Conservation (phyloP, 805 yeast species). For the Jamesozyma piceae region DNA sequence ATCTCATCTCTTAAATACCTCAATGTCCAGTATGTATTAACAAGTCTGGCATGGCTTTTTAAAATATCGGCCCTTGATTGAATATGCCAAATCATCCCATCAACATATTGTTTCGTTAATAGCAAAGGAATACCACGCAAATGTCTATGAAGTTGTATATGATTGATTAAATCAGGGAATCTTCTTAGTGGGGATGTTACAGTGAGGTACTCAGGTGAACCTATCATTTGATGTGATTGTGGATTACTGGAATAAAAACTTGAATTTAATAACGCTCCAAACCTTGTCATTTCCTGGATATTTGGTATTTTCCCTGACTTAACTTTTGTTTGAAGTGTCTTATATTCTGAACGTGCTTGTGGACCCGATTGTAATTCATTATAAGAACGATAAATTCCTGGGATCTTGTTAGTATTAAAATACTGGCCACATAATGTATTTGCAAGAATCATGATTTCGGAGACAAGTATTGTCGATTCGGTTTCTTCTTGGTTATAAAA, state of each 20-base stretch:
- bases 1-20: conserved; percentile 19
- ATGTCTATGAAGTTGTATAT: conserved; percentile 56
- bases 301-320: conserved; percentile 20
- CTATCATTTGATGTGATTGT: conserved; percentile 50
- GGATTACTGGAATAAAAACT: conserved; percentile 44
- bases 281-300: conserved; percentile 35
- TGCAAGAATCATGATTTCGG: conserved; percentile 77
- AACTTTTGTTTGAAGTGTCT: conserved; percentile 17
- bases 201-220: conserved; percentile 53
- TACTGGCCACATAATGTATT: conserved; percentile 51
- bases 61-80: conserved; percentile 37
- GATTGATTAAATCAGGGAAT: conserved; percentile 70
- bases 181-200: conserved; percentile 87
- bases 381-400: conserved; percentile 40
- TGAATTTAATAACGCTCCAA: conserved; percentile 40
- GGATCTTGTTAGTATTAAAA: conserved; percentile 36
- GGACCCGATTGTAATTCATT: conserved; percentile 24
- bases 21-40: conserved; percentile 33
- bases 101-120: conserved; percentile 31
- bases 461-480: conserved; percentile 55
- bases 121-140: conserved; percentile 23
- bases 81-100: conserved; percentile 35
- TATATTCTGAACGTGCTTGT: conserved; percentile 18
- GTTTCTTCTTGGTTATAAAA: conserved; percentile 27
- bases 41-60: conserved; percentile 23